These are phyloP conservation scores for Diaporthe caulivora DNA, from an alignment of 2,329 filamentous ascomycete genomes.

Conservation along the genomic window DNA sequence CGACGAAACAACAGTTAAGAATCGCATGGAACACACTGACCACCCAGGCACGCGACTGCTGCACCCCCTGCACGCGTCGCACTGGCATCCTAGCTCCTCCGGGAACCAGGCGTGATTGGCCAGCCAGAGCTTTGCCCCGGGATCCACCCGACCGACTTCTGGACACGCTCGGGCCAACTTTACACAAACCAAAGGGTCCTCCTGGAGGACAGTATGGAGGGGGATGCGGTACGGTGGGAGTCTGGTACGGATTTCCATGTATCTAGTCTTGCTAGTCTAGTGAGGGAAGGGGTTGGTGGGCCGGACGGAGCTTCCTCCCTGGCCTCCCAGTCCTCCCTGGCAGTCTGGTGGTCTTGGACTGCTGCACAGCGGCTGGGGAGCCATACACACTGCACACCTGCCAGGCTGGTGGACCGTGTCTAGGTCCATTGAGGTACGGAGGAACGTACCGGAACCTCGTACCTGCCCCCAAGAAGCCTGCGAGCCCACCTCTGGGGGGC, in stretches of 20 bases:
- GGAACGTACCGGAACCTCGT: not conserved
- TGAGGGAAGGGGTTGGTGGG: not conserved
- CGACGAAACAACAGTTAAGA: slow-evolving; percentile 18
- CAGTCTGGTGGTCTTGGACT: too few species aligned
- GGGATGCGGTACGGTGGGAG: not conserved
- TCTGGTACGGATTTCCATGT: too few species aligned
- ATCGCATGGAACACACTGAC: not conserved
- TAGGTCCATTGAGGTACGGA: too few species aligned
- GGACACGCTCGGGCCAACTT: slow-evolving; percentile 23
- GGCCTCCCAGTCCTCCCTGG: too few species aligned
- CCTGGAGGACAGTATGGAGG: not conserved
- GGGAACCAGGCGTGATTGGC: not conserved
- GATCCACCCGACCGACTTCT: slow-evolving; percentile 8
- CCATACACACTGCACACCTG: not conserved
- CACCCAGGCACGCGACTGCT: slow-evolving; percentile 6
- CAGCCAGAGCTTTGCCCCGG: slow-evolving; percentile 2
- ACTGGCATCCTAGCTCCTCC: slow-evolving; percentile 19
- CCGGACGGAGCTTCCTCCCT: slow-evolving; percentile 22
- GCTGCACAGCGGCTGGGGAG: slow-evolving; percentile 17
- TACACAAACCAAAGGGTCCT: slow-evolving; percentile 13
- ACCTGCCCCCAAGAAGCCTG: slow-evolving; percentile 19
- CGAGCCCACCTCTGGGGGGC: not conserved
- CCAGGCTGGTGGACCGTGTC: not conserved
- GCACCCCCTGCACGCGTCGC: slow-evolving; percentile 17
- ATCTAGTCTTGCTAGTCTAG: not conserved